A percentile compares a stretch with the other conserved stretches of the same genome.
phyloP scores from a whole-genome alignment of 176 grass and related monocot genomes.

The Hordeum marinum region DNA sequence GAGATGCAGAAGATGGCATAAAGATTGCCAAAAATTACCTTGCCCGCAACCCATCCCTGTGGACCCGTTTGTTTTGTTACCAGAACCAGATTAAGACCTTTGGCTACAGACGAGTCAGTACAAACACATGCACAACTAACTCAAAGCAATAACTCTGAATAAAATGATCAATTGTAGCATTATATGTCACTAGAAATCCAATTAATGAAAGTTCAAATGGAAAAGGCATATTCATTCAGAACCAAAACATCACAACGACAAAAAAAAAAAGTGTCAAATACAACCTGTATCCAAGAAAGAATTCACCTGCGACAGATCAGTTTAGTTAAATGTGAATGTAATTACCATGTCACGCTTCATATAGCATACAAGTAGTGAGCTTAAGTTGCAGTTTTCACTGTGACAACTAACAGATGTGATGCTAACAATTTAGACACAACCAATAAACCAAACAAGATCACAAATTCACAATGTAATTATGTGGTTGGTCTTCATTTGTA shows the following conservation, averaged over 20 bases:
- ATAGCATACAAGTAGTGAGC: background rate
- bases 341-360: background rate
- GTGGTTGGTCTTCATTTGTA: background rate
- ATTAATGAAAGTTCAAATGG: conserved; percentile 1
- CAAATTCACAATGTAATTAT: background rate
- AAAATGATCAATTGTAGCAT: too few relatives aligned
- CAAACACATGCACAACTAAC: background rate
- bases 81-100: conserved; percentile 91
- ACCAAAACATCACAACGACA: background rate
- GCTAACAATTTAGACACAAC: background rate
- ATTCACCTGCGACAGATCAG: background rate
- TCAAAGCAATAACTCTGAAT: background rate
- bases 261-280: conserved; percentile 2
- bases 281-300: background rate
- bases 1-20: background rate
- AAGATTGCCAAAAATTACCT: conserved; percentile 38
- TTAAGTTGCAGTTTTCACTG: background rate
- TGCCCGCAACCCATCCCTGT: conserved; percentile 84
- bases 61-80: conserved; percentile 95
- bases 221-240: background rate
- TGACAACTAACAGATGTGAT: background rate
- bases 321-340: background rate
- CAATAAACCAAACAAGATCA: background rate
- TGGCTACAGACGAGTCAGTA: conserved; percentile 52
- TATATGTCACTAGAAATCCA: background rate